Conservation (phyloP, 176 grass and related monocot genomes). For the Cymbopogon citratus region DNA sequence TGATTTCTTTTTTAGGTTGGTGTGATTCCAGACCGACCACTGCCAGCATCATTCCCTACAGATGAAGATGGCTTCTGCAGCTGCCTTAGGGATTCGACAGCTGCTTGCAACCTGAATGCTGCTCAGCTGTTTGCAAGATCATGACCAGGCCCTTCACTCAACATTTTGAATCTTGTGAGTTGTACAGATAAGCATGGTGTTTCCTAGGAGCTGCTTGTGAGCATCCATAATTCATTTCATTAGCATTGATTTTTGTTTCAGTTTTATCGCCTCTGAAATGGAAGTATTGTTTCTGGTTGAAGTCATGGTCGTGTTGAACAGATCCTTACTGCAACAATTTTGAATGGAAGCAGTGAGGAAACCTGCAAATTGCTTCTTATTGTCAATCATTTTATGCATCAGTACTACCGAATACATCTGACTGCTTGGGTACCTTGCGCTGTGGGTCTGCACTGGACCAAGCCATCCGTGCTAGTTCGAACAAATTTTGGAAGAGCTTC, state of each 20-base stretch:
- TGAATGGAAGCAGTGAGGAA: neutral
- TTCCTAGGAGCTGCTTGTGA: neutral
- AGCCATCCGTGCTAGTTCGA: neutral
- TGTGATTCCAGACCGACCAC: slow-evolving; percentile 57
- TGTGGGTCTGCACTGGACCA: neutral
- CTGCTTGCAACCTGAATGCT: slow-evolving; percentile 54
- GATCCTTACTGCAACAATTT: neutral
- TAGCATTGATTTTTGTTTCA: neutral
- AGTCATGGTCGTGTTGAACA: neutral
- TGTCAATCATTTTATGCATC: neutral
- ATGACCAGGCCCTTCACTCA: neutral
- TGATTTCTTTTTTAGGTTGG: slow-evolving; percentile 47
- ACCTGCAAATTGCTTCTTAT: neutral
- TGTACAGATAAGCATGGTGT: neutral
- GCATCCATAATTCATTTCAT: neutral
- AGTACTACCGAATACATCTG: neutral
- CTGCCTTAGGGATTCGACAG: slow-evolving; percentile 48
- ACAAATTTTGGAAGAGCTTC: neutral
- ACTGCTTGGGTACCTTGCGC: neutral
- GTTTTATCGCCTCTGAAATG: neutral
- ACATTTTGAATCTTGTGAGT: neutral
- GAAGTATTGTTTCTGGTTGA: neutral
- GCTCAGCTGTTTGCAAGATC: slow-evolving; percentile 53
- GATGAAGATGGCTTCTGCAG: slow-evolving; percentile 71
- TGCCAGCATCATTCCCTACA: slow-evolving; percentile 56